A percentile compares a stretch with the other conserved stretches of the same genome.
Evolutionary conservation across 305 asterid species (phyloP).

Genomic region (Fraxinus angustifolia): DNA sequence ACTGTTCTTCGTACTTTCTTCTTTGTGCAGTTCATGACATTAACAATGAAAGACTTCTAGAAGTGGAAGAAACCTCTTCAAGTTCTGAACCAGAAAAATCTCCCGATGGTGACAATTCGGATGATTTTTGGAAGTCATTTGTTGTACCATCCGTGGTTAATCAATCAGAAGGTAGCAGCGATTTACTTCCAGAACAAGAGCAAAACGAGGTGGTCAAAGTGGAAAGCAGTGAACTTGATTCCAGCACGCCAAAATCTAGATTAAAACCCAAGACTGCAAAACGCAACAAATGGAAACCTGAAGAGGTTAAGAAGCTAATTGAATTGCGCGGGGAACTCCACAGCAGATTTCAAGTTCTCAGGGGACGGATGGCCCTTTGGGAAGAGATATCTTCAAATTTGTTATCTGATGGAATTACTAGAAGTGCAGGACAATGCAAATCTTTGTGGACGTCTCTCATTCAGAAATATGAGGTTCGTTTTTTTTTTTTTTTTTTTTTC

Average conservation of each 20-base stretch:
- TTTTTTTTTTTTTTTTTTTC: background rate
- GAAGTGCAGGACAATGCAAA: slow-evolving; percentile 95
- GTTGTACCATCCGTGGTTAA: slow-evolving; percentile 30
- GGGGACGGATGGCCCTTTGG: slow-evolving; percentile 98
- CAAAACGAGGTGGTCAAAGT: slow-evolving; percentile 27
- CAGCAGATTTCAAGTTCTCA: slow-evolving; percentile 77
- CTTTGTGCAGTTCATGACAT: slow-evolving; percentile 41
- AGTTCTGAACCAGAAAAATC: slow-evolving; percentile 33
- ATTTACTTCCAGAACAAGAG: slow-evolving; percentile 36
- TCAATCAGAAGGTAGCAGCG: slow-evolving; percentile 18
- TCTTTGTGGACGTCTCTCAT: slow-evolving; percentile 93
- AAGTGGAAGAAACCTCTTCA: slow-evolving; percentile 40
- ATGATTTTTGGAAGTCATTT: slow-evolving; percentile 53
- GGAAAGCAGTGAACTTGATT: slow-evolving; percentile 42
- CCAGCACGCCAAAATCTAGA: slow-evolving; percentile 37
- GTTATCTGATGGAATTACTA: slow-evolving; percentile 50
- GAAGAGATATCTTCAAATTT: slow-evolving; percentile 84
- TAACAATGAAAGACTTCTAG: slow-evolving; percentile 31
- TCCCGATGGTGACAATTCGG: slow-evolving; percentile 34
- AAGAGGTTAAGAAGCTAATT: slow-evolving; percentile 76
- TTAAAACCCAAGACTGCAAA: slow-evolving; percentile 48
- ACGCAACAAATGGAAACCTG: slow-evolving; percentile 89
- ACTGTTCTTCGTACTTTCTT: slow-evolving; percentile 1
- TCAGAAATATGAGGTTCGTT: slow-evolving; percentile 84
- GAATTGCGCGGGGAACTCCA: slow-evolving; percentile 80